A percentile compares a stretch with the other conserved stretches of the same genome.
phyloP scores from a whole-genome alignment of 805 yeast species.

The Barnettozyma californica region DNA sequence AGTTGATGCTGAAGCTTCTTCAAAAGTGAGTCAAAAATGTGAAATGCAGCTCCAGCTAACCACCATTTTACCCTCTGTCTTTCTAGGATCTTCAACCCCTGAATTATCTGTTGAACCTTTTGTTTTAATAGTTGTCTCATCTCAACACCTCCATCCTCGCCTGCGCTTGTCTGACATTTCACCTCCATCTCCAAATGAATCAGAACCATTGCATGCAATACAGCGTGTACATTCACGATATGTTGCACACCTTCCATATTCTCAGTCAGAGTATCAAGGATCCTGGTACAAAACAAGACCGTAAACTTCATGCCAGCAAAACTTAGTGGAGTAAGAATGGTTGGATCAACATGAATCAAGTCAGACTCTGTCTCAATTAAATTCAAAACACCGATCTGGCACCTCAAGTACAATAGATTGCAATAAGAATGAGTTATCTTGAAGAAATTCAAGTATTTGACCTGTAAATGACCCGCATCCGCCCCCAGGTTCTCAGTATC shows the following conservation, averaged over 20 bases:
- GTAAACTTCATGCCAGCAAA: constrained; percentile 9
- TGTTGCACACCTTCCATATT: constrained; percentile 3
- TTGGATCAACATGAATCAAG: background rate
- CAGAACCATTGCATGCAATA: constrained; percentile 7
- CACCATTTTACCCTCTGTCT: constrained; percentile 6
- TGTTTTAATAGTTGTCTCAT: background rate
- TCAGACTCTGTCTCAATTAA: constrained; percentile 4
- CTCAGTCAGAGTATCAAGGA: background rate
- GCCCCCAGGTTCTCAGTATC: background rate
- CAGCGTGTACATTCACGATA: constrained; percentile 6
- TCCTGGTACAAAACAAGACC: background rate
- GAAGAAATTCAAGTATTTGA: constrained; percentile 1
- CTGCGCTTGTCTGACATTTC: constrained; percentile 1
- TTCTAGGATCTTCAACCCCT: constrained; percentile 2
- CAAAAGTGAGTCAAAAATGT: constrained; percentile 3
- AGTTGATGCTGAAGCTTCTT: background rate
- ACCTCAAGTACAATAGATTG: constrained; percentile 8
- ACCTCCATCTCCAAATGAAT: constrained; percentile 9
- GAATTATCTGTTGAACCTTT: background rate
- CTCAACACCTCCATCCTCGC: background rate
- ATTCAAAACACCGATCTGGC: constrained; percentile 10
- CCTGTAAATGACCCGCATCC: background rate
- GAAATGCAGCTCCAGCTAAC: constrained; percentile 10
- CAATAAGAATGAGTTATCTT: constrained; percentile 1
- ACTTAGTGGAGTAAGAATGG: constrained; percentile 3